A percentile compares a stretch with the other conserved stretches of the same genome.
Evolutionary conservation across 2,329 filamentous ascomycete genomes (phyloP).

Genomic region (Triangularia verruculosa): DNA sequence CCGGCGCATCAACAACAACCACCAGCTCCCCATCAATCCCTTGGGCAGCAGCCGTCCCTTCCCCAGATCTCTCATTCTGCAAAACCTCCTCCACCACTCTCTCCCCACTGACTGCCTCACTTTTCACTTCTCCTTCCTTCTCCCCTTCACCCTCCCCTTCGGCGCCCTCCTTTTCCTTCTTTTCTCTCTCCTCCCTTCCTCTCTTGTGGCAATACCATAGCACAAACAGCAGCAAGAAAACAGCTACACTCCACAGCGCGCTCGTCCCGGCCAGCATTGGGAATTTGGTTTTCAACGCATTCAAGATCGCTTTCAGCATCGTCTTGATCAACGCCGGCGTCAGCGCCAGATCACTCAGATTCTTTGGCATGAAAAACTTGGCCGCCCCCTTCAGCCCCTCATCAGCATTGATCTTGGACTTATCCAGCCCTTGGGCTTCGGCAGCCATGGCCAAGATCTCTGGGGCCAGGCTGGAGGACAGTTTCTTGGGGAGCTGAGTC

Average conservation of each 20-base stretch:
- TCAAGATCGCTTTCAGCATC: slow-evolving; percentile 86
- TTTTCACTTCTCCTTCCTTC: slow-evolving; percentile 1
- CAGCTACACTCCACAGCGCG: slow-evolving; percentile 81
- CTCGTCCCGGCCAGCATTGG: slow-evolving; percentile 90
- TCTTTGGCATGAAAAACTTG: slow-evolving; percentile 67
- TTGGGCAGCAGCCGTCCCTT: slow-evolving; percentile 8
- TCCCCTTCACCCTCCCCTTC: slow-evolving; percentile 8
- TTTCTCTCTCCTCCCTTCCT: slow-evolving; percentile 78
- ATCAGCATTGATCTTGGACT: slow-evolving; percentile 44
- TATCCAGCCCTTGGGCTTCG: slow-evolving; percentile 63
- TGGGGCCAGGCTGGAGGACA: slow-evolving; percentile 72
- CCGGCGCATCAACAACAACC: background rate
- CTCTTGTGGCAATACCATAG: slow-evolving; percentile 99
- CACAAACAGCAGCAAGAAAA: slow-evolving; percentile 87
- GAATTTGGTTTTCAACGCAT: slow-evolving; percentile 81
- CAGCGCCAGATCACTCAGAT: slow-evolving; percentile 73
- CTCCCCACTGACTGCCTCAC: background rate
- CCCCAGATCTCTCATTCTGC: slow-evolving; percentile 1
- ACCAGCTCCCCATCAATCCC: background rate
- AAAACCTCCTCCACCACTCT: background rate
- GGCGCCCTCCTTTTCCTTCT: slow-evolving; percentile 40
- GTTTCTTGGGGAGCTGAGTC: slow-evolving; percentile 76
- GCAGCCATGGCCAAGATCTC: slow-evolving; percentile 78
- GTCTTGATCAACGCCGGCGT: slow-evolving; percentile 80
- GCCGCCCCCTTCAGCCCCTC: slow-evolving; percentile 48